Evolutionary conservation across 345 rosid species (phyloP).

Genomic region (Gossypium longicalyx): DNA sequence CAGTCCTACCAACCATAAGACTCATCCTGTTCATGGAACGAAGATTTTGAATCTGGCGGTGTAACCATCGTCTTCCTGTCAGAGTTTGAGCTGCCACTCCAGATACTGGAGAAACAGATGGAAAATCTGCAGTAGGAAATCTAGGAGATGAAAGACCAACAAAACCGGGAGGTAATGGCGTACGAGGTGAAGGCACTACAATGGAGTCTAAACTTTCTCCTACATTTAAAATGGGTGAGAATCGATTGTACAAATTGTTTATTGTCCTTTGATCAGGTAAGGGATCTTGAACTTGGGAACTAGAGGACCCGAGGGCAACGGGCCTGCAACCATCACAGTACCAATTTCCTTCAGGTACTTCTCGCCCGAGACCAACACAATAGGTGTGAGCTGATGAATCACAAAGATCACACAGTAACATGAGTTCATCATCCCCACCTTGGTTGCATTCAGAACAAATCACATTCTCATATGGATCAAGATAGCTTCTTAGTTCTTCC

Average conservation of each 20-base stretch:
- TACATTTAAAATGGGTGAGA: conserved; percentile 36
- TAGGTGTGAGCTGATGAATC: conserved; percentile 99
- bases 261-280: conserved; percentile 48
- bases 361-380: conserved; percentile 92
- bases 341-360: conserved; percentile 99
- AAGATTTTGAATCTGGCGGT: conserved; percentile 74
- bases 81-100: conserved; percentile 77
- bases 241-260: conserved; percentile 41
- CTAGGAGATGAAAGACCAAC: conserved; percentile 65
- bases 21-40: conserved; percentile 50
- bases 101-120: conserved; percentile 49
- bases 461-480: conserved; percentile 90
- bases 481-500: conserved; percentile 90
- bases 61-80: conserved; percentile 72
- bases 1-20: conserved; percentile 38
- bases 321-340: conserved; percentile 91
- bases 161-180: conserved; percentile 37
- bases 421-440: conserved; percentile 96
- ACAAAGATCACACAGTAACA: conserved; percentile 93
- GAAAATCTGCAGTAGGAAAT: conserved; percentile 46
- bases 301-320: conserved; percentile 73
- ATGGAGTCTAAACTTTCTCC: conserved; percentile 50
- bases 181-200: conserved; percentile 47
- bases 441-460: conserved; percentile 86
- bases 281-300: conserved; percentile 48